Conservation (phyloP, 148 eudicot genomes). For the Rhododendron simsii region DNA sequence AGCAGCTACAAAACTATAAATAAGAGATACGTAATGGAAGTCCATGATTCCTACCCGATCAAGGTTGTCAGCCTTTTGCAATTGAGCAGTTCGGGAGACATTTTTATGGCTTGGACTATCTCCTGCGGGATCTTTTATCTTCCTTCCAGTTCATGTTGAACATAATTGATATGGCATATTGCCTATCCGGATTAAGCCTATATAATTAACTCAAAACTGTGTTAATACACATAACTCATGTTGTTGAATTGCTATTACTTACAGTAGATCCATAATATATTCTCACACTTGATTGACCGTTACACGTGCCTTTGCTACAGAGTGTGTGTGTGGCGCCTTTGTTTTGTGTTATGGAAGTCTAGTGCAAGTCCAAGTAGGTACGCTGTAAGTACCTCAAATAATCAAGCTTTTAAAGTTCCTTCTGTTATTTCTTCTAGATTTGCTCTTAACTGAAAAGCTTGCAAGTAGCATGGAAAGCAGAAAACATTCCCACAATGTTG, state of each 20-base stretch:
- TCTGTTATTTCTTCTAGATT: background rate
- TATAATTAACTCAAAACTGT: background rate
- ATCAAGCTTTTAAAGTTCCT: background rate
- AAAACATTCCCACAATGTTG: background rate
- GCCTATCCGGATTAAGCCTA: background rate
- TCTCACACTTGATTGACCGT: background rate
- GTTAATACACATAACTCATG: background rate
- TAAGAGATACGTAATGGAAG: background rate
- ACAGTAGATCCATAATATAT: background rate
- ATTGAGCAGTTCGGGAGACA: background rate
- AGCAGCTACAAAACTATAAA: background rate
- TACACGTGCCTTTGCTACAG: background rate
- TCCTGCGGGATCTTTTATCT: background rate
- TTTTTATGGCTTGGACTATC: background rate
- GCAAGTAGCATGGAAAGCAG: background rate
- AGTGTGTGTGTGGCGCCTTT: too few species aligned
- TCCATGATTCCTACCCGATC: background rate
- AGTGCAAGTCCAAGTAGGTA: background rate
- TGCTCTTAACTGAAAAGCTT: background rate
- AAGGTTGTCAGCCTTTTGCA: slow-evolving; percentile 5
- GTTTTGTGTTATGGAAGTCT: background rate
- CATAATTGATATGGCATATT: background rate
- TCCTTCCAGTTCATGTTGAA: background rate
- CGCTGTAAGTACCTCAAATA: too few species aligned
- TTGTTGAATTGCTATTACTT: background rate